Conservation (phyloP, 2,329 filamentous ascomycete genomes). For the Alternaria tenuissima region DNA sequence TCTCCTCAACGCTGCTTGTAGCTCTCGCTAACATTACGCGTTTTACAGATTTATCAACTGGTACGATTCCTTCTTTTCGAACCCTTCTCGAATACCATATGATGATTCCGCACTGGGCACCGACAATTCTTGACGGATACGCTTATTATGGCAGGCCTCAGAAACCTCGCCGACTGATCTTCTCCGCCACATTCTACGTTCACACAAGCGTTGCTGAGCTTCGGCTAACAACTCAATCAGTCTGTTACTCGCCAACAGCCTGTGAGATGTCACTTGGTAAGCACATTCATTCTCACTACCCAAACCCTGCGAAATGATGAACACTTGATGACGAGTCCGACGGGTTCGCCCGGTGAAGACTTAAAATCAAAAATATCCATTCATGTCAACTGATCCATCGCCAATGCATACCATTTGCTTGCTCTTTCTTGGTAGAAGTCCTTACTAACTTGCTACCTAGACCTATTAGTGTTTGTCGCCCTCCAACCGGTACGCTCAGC, state of each 20-base stretch:
- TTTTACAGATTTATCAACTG: conserved; percentile 22
- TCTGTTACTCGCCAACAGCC: neutral
- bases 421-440: conserved; percentile 4
- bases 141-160: conserved; percentile 95
- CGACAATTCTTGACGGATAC: conserved; percentile 84
- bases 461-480: conserved; percentile 18
- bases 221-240: conserved; percentile 18
- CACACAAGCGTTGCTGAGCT: conserved; percentile 4
- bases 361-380: conserved; percentile 68
- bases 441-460: conserved; percentile 15
- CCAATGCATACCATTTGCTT: conserved; percentile 1
- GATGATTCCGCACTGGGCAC: conserved; percentile 99
- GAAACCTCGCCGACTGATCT: conserved; percentile 99
- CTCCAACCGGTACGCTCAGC: conserved; percentile 28
- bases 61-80: conserved; percentile 33
- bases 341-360: conserved; percentile 73
- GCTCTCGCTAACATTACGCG: conserved; percentile 24
- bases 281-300: conserved; percentile 18
- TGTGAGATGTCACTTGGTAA: conserved; percentile 19
- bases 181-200: conserved; percentile 7
- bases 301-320: conserved; percentile 54
- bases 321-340: conserved; percentile 79
- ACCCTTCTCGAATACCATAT: conserved; percentile 52
- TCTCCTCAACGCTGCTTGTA: conserved; percentile 4
- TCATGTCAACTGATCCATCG: conserved; percentile 64